Evolutionary conservation across 306 rosid species (phyloP), one percentile per base, ranked within the genome.

Genomic region (Gynostemma pentaphyllum): DNA sequence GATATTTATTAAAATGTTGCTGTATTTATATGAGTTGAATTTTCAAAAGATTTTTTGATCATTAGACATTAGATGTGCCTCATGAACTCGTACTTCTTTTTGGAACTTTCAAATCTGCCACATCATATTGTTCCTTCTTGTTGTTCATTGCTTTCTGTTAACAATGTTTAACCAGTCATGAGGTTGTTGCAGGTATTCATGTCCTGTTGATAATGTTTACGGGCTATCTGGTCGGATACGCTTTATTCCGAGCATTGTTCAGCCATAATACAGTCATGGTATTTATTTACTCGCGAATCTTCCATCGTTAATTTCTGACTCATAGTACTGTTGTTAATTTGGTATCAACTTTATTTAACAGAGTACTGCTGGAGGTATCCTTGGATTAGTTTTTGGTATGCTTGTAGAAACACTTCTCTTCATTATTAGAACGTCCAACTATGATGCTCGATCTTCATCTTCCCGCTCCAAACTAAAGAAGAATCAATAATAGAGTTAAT

Each of bases 281-380:
- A 76, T 19, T 36, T 61, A 23, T 15, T 66, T n/a, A n/a, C n/a
- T n/a, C n/a, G n/a, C n/a, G n/a, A n/a, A n/a, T n/a, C n/a, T n/a
- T n/a, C n/a, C n/a, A n/a, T 67, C 19, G 50, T 27, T 16, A 45
- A 15, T 5, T n/a, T 39, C 9, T 18, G 12, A 18, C 44, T 40
- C 29, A 9, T 23, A 7, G 28, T 39, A 21, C 29, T 67, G 40
- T 64, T 51, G 62, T 40, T 68, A 8, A 22, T 44, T 61, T 16
- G 22, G 9, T 52, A 40, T 48, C 45, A 19, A 50, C 26, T 71
- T 62, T 45, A 30, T 66, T 10, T 63, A 7, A 66, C 86, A 90
- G 91, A 90, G 84, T 78, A 87, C 95, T 73, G 89, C 95, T 55
- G 95, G 97, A 75, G 96, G 97, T 52, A 78, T 85, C 70, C 83